Base-by-base conservation (phyloP, 228 moss, liverwort and hornwort species). In the Sphagnum fallax region DNA sequence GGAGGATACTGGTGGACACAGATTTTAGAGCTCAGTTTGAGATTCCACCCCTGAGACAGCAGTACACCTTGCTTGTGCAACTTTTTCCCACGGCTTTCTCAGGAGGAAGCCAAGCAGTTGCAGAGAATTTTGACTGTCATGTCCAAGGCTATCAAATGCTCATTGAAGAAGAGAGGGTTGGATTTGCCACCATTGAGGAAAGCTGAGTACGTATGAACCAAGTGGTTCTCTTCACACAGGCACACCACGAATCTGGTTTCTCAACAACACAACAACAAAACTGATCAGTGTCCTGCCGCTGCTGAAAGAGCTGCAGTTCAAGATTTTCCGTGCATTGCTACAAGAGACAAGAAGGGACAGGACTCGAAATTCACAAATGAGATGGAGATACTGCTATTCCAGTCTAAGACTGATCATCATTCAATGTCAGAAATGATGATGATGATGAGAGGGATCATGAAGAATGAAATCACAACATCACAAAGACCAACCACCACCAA, bases 341-440 rank as follows among this genome's bases (percentile, higher is more conserved):
- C 90, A 53, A 67, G 87, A 62, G 80, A 75, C n/a, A 65, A 67
- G 62, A 32, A 32, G 1, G 79, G 73, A 47, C 89, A 88, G 88
- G 90, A 93, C 64, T 81, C 75, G 61, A 78, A 83, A 68, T 93
- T 90, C 67, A 87, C 85, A 4, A 79, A 53, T 10, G 89, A 84
- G 71, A 89, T 90, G 85, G 88, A 88, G 32, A 32, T 32, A 12
- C 72, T 76, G 60, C 82, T 80, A 66, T 81, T 80, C 12, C 81
- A 70, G 48, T 73, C 75, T 5, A 32, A 32, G 32, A 32, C 32
- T 32, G 32, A 32, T 32, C 32, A 32, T 32, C 85, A 82, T 16
- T 59, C 72, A 51, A 73, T 76, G 51, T 81, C 77, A 12, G 77
- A 62, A 32, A 32, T 32, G 32, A 32, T 32, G 53, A 73, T 78